Percentiles rank a stretch among this genome's conserved stretches.
These are phyloP conservation scores for Syzygium malaccense DNA, from an alignment of 441 rosid species.

Conservation along the genomic window DNA sequence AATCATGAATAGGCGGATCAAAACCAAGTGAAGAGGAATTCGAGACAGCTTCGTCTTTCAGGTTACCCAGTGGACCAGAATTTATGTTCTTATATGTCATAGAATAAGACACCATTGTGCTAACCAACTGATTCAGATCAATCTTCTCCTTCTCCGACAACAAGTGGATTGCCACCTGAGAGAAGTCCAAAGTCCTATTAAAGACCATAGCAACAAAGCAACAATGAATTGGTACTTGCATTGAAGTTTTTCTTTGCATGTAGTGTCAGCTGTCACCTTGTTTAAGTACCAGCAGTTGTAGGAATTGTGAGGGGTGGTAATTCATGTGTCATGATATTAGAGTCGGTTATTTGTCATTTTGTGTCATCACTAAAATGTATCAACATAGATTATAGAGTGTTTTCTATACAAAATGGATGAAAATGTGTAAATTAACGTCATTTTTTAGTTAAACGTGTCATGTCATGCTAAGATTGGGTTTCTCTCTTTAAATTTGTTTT, in stretches of 20 bases:
- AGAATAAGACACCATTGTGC: constrained; percentile 67
- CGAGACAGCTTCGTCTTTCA: constrained; percentile 38
- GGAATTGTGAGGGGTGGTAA: background rate
- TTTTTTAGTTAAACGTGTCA: background rate
- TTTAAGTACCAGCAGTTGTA: background rate
- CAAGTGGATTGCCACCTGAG: constrained; percentile 83
- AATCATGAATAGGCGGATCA: constrained; percentile 71
- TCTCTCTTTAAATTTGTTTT: background rate
- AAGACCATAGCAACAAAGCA: background rate
- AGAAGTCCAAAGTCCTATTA: constrained; percentile 12
- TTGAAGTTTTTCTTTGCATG: background rate
- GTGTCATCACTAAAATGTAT: background rate
- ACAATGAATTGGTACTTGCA: background rate
- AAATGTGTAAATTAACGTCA: background rate
- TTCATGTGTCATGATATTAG: background rate
- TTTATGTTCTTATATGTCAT: constrained; percentile 62
- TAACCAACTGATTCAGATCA: constrained; percentile 58
- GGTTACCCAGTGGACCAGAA: constrained; percentile 30
- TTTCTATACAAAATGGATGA: background rate
- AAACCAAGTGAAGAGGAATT: constrained; percentile 50
- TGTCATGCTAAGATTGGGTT: background rate
- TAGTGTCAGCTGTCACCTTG: background rate
- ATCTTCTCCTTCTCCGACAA: constrained; percentile 70
- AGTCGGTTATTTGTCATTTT: background rate
- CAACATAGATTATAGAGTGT: background rate